A percentile compares a stretch with the other conserved stretches of the same genome.
These are phyloP conservation scores for Fusarium agapanthi DNA, from an alignment of 2,329 filamentous ascomycete genomes.

Conservation along the genomic window DNA sequence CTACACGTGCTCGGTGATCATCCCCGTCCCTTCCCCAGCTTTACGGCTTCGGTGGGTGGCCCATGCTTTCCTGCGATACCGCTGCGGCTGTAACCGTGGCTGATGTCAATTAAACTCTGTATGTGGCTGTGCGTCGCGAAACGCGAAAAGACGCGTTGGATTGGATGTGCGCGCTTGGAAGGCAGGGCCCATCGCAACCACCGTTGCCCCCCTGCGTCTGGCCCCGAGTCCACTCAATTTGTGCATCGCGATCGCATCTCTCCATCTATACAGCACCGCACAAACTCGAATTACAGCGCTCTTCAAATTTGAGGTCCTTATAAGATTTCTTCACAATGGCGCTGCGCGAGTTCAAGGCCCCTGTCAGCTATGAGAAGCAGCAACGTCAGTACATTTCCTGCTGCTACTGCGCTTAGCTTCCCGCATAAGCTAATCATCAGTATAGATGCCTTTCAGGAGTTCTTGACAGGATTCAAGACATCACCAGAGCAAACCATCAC, in stretches of 20 bases:
- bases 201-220: conserved; percentile 40
- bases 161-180: conserved; percentile 6
- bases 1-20: conserved; percentile 47
- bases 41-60: neutral
- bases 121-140: conserved; percentile 42
- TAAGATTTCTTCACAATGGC: conserved; percentile 69
- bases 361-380: conserved; percentile 89
- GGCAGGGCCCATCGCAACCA: conserved; percentile 25
- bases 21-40: conserved; percentile 36
- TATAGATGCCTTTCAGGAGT: conserved; percentile 83
- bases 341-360: conserved; percentile 79
- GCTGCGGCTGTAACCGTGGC: conserved; percentile 24
- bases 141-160: conserved; percentile 49
- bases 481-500: conserved; percentile 75
- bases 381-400: conserved; percentile 66
- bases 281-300: conserved; percentile 25
- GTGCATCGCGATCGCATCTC: conserved; percentile 40
- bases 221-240: conserved; percentile 47
- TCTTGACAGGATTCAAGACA: conserved; percentile 88
- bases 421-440: conserved; percentile 40
- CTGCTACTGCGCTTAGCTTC: conserved; percentile 1
- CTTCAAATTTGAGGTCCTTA: conserved; percentile 25
- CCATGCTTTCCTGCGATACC: conserved; percentile 5
- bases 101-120: conserved; percentile 39
- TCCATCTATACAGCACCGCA: conserved; percentile 13